Base-by-base conservation (phyloP, 257 asterid species). In the Nicotiana undulata region DNA sequence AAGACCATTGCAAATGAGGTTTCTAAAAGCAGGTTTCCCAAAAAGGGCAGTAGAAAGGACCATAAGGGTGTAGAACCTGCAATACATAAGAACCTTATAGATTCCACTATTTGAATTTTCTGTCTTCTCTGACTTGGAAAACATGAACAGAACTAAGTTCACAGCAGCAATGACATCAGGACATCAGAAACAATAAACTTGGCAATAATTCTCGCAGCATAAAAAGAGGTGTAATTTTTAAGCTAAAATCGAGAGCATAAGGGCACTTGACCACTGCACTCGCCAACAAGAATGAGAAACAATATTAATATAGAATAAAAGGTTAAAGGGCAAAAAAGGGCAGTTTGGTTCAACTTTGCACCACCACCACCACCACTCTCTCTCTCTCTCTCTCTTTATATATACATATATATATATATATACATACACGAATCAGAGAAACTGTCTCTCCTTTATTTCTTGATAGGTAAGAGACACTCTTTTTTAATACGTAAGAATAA, bases 1-100 rank as follows among this genome's bases (percentile, higher is more conserved):
- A 87, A 96, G 98, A 67, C 99, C 99, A 83, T 96, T 96, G 88
- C 99, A 96, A 52, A 96, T 94, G 81, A 96, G 99, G 81, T 96
- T 96, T 88, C 90, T 91, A 84, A 96, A 96, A 82, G 99, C 99
- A 24, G 98, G 98, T 85, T 94, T 96, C 63, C 91, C 97, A 85
- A 96, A 96, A 24, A 96, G 91, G 53, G 99, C 99, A 79, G 99
- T 96, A 20, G 99, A 94, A 61, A 96, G 84, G 81, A 94, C 99
- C 99, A 96, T 96, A 86, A 96, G 98, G 52, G 99, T 96, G 75
- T 96, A 96, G 85, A 96, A 96, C 90, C 90, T 88, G 86, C 53
- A 82, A 52, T 20, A 58, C 26, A 58, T 52, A 75, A 29, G 31
- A 80, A 12, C 68, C 76, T 40, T 40, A 37, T 37, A 68, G 32